Conservation (phyloP, 306 rosid genomes). For the Trifolium pratense region DNA sequence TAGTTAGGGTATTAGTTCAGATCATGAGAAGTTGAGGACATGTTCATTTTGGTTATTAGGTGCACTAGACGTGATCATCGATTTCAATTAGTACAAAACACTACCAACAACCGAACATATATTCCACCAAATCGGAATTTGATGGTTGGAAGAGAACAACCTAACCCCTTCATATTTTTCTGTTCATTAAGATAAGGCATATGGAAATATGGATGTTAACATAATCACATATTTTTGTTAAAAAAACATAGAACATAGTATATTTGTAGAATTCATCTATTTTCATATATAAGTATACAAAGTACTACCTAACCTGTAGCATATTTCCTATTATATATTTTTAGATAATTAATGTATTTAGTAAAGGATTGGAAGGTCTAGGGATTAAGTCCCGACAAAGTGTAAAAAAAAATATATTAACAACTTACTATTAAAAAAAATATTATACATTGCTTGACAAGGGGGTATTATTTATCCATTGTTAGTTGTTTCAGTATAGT, state of each 20-base stretch:
- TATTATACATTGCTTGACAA: background rate
- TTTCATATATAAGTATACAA: background rate
- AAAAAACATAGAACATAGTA: background rate
- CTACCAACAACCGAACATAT: constrained; percentile 8
- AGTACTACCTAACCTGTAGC: background rate
- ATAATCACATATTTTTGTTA: background rate
- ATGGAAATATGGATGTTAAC: background rate
- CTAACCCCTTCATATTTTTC: background rate
- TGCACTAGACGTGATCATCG: background rate
- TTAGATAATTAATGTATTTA: too few relatives aligned
- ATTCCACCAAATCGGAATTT: background rate
- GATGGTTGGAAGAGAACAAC: background rate
- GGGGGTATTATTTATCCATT: too few relatives aligned
- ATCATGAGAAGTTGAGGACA: constrained; percentile 8
- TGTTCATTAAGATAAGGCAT: background rate
- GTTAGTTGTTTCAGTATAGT: too few relatives aligned
- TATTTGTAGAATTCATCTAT: background rate
- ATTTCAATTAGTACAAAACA: background rate
- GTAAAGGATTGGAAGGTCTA: too few relatives aligned
- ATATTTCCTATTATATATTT: background rate
- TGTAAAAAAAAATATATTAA: too few relatives aligned
- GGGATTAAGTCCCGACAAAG: too few relatives aligned
- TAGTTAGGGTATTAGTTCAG: background rate
- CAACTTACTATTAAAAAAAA: too few relatives aligned
- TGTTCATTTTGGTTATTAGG: constrained; percentile 5